Percentiles rank a stretch among this genome's conserved stretches.
Conservation (phyloP, 441 rosid genomes). For the Populus hybrid region DNA sequence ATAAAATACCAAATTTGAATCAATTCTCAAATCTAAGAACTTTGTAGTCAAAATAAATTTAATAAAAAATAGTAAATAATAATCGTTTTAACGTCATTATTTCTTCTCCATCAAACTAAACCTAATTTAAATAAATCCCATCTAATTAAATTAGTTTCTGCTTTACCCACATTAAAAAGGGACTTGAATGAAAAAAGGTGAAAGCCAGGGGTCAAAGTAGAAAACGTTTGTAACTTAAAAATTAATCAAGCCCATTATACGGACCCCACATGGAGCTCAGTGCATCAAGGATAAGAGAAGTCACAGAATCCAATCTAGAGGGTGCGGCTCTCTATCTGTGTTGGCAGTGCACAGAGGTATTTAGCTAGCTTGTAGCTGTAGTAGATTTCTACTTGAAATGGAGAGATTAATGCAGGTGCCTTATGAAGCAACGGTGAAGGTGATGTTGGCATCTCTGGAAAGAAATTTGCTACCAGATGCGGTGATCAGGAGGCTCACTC, state of each 20-base stretch:
- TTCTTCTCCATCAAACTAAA: background rate
- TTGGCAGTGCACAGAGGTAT: background rate
- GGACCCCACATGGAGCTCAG: background rate
- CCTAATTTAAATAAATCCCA: background rate
- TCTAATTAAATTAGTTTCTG: background rate
- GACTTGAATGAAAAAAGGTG: background rate
- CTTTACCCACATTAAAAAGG: background rate
- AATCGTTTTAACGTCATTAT: too few species aligned
- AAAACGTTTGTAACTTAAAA: background rate
- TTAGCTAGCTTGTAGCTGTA: background rate
- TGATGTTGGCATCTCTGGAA: constrained; percentile 53
- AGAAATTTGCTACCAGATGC: constrained; percentile 66
- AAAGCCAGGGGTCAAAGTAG: background rate
- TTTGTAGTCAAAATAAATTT: too few species aligned
- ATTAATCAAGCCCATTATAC: background rate
- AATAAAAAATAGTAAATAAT: too few species aligned
- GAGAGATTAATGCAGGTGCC: constrained; percentile 44
- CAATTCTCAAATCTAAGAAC: too few species aligned
- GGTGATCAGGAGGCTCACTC: constrained; percentile 52
- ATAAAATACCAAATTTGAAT: too few species aligned
- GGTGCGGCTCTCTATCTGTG: background rate
- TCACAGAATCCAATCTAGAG: background rate
- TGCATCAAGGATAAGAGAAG: background rate
- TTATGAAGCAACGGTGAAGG: constrained; percentile 49
- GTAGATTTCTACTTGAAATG: constrained; percentile 28